Percentiles rank a stretch among this genome's conserved stretches.
Conservation (phyloP, 257 asterid species). For the Vinca minor region DNA sequence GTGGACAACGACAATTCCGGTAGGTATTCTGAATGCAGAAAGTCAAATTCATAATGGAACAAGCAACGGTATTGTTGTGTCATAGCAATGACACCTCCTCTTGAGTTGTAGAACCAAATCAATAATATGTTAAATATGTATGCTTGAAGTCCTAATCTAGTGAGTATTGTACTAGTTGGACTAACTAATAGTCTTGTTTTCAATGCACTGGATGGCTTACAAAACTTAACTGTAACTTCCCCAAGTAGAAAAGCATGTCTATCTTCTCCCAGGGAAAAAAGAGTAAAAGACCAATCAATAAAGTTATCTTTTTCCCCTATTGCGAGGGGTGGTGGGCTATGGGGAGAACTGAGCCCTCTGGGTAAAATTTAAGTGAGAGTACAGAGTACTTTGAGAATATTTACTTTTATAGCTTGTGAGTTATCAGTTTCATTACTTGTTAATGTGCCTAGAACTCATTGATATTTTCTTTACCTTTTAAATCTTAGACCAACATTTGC, state of each 20-base stretch:
- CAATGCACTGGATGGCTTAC: neutral
- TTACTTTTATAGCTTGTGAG: neutral
- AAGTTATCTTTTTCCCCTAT: no score
- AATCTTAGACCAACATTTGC: neutral
- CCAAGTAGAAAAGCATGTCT: neutral
- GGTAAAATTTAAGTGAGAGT: neutral
- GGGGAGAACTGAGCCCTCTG: neutral
- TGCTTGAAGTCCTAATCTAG: neutral
- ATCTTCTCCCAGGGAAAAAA: neutral
- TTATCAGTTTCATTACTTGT: no score
- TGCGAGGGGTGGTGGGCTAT: no score
- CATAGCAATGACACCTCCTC: neutral
- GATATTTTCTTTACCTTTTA: neutral
- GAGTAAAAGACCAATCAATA: neutral
- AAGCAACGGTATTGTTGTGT: neutral
- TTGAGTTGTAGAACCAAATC: no score
- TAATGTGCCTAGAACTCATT: conserved; percentile 11
- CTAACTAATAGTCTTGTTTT: neutral
- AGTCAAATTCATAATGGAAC: neutral
- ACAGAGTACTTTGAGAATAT: neutral
- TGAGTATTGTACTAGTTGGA: no score
- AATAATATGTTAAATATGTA: no score
- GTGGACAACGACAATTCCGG: neutral
- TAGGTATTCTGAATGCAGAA: neutral
- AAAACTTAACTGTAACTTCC: neutral